Evolutionary conservation across 441 rosid species (phyloP).

Genomic region (Jatropha multifida): DNA sequence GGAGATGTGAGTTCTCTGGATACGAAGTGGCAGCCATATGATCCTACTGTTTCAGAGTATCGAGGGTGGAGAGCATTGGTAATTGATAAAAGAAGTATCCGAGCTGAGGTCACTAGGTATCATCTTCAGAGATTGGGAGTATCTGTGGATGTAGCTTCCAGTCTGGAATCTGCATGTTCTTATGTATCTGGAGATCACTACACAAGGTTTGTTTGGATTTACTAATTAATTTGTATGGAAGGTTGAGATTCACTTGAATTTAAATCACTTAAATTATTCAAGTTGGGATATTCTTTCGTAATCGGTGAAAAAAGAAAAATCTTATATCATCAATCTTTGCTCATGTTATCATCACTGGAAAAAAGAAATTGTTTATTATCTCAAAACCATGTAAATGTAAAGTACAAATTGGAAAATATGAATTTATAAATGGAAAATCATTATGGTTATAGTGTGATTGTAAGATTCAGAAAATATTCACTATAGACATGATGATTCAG

Average conservation of each 20-base stretch:
- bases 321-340: not conserved
- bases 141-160: constrained; percentile 41
- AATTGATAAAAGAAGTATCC: constrained; percentile 66
- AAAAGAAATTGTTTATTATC: not conserved
- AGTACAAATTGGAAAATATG: not conserved
- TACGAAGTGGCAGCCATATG: constrained; percentile 46
- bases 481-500: not conserved
- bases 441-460: not conserved
- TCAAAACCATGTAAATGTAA: not conserved
- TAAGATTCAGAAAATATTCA: not conserved
- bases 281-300: not conserved
- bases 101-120: constrained; percentile 80
- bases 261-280: not conserved
- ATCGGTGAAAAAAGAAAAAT: not conserved
- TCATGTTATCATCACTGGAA: not conserved
- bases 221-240: constrained; percentile 4
- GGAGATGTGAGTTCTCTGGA: constrained; percentile 47
- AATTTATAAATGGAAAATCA: not conserved
- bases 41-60: constrained; percentile 49
- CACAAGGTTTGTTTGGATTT: constrained; percentile 44
- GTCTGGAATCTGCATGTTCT: constrained; percentile 48
- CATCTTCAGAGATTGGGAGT: constrained; percentile 82
- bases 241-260: constrained; percentile 11
- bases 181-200: constrained; percentile 31
- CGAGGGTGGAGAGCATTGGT: constrained; percentile 68